Evolutionary conservation across 2,329 filamentous ascomycete genomes (phyloP).

Genomic region (Aspergillus terreus): DNA sequence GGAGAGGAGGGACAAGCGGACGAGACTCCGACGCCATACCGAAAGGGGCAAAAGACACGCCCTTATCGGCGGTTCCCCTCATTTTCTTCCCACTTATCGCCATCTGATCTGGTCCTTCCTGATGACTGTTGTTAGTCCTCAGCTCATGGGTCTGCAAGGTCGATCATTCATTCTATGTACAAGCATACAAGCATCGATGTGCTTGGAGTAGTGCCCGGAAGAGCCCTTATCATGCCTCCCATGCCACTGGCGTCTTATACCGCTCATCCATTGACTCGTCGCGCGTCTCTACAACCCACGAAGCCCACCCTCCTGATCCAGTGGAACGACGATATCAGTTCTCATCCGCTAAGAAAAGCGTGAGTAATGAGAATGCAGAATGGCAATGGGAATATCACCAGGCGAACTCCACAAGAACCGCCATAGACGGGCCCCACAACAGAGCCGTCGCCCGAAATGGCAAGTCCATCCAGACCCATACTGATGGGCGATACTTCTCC

Average conservation of each 20-base stretch:
- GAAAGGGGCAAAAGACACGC: conserved; percentile 17
- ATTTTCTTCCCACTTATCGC: conserved; percentile 5
- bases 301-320: neutral
- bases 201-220: no score
- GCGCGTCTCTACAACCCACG: neutral
- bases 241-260: no score
- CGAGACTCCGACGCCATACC: conserved; percentile 15
- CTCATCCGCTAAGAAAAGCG: no score
- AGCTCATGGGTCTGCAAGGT: no score
- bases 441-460: conserved; percentile 19
- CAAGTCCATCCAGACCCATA: conserved; percentile 24
- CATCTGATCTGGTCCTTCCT: neutral
- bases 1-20: neutral
- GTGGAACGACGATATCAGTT: neutral
- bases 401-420: neutral
- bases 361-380: conserved; percentile 6
- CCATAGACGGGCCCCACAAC: conserved; percentile 1
- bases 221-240: no score
- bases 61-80: neutral
- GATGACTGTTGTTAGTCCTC: no score
- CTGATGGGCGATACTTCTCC: neutral
- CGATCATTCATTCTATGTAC: no score
- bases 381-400: no score
- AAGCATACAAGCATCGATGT: no score
- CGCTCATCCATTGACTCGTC: no score